A percentile compares a stretch with the other conserved stretches of the same genome.
Conservation (phyloP, 257 asterid species). For the Rhazya stricta region DNA sequence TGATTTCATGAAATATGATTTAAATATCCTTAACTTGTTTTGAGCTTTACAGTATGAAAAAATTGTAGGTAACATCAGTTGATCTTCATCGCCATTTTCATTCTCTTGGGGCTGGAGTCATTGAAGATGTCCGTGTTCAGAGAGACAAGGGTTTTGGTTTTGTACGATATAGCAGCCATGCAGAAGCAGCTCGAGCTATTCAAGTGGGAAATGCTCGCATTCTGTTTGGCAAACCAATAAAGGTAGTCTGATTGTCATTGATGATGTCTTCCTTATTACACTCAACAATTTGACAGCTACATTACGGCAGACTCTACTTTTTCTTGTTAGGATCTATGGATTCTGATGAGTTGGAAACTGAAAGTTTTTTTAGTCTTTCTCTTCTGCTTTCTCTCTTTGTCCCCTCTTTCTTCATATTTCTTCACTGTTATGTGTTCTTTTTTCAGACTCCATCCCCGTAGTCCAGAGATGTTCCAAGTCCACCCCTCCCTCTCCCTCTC, state of each 20-base stretch:
- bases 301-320: too few species aligned
- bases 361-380: background rate
- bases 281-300: background rate
- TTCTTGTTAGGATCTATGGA: background rate
- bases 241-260: slow-evolving; percentile 33
- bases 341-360: background rate
- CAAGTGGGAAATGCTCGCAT: slow-evolving; percentile 67
- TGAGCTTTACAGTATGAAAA: background rate
- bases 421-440: background rate
- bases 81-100: slow-evolving; percentile 76
- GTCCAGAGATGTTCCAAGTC: too few species aligned
- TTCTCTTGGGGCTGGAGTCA: slow-evolving; percentile 62
- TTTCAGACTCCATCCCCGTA: background rate
- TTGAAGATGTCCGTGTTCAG: slow-evolving; percentile 82
- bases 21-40: background rate
- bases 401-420: background rate
- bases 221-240: slow-evolving; percentile 55
- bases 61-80: slow-evolving; percentile 58
- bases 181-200: slow-evolving; percentile 84
- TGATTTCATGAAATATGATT: background rate
- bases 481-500: too few species aligned
- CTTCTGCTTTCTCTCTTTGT: background rate
- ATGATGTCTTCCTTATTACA: background rate
- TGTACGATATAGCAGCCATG: slow-evolving; percentile 71
- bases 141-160: slow-evolving; percentile 89